Conservation (phyloP, 176 grass and related monocot species). For the Saccharum spontaneum region DNA sequence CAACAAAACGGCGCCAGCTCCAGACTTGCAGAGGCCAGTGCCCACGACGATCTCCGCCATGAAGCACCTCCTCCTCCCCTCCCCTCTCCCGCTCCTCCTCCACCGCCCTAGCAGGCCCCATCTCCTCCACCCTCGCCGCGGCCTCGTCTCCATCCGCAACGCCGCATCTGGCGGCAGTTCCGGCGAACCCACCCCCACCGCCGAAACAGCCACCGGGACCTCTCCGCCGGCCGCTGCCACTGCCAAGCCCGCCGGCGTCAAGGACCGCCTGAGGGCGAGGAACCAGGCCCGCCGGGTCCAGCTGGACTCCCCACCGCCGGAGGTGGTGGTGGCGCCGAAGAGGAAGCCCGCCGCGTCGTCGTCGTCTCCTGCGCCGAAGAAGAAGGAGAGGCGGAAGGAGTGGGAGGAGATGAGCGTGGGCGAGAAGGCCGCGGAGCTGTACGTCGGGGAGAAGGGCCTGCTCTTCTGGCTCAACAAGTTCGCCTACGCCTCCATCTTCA, state of each 20-base stretch:
- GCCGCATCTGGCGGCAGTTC: constrained; percentile 33
- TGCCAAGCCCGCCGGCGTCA: constrained; percentile 38
- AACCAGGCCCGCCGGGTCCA: constrained; percentile 44
- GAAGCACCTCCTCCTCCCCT: constrained; percentile 38
- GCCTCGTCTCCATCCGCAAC: neutral
- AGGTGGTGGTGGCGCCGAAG: constrained; percentile 17
- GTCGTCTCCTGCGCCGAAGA: constrained; percentile 18
- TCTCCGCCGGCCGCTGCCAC: neutral
- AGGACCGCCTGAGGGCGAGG: constrained; percentile 48
- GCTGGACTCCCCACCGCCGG: constrained; percentile 34
- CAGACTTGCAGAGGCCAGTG: neutral
- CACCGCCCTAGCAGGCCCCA: constrained; percentile 29
- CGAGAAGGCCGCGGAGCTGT: constrained; percentile 85
- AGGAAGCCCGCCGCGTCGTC: constrained; percentile 13
- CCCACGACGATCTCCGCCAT: constrained; percentile 20
- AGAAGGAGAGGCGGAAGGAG: constrained; percentile 43
- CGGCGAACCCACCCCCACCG: constrained; percentile 32
- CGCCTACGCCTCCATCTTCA: constrained; percentile 90
- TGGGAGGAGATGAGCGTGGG: constrained; percentile 80
- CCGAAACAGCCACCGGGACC: neutral
- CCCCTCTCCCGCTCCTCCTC: constrained; percentile 32
- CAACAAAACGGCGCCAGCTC: constrained; percentile 21
- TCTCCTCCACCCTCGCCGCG: constrained; percentile 14
- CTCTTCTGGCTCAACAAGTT: constrained; percentile 99
- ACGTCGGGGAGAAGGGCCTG: constrained; percentile 82